Base-by-base conservation (phyloP, 805 yeast genomes). In the Candida suzukii region DNA sequence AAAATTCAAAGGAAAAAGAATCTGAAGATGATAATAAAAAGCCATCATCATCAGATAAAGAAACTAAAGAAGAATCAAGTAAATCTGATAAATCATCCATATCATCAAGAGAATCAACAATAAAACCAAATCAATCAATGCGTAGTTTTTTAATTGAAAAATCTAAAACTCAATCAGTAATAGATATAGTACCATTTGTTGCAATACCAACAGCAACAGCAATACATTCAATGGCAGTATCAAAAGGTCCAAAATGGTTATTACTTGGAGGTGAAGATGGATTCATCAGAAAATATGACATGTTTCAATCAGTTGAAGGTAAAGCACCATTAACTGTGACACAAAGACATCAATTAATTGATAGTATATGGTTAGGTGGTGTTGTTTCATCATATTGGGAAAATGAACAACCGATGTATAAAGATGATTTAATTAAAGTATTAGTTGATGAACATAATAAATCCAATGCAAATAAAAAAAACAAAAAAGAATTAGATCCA, bases 191-290 rank as follows among this genome's bases (percentile, higher is more conserved):
- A 30, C 98, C 99, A 0, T 74, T 83, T 11, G 95, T 84, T 18
- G 96, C 97, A 2, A 80, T 90, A 11, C 91, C 95, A 1, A 88
- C 86, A 52, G 72, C 87, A 1, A 65, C 86, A 1, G 80, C 84
- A 22, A 82, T 93, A 26, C 88, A 88, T 60, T 74, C 93, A 2
- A 50, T 91, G 28, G 82, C 90, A 2, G 66, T 88, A 36, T 76
- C 95, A 1, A 77, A 75, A 51, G 95, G 95, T 6, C 81, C 88
- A 33, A 81, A 80, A 54, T 90, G 88, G 83, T 68, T 93, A 31
- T 83, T 90, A 52, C 82, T 96, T 1, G 99, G 99, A 18, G 98
- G 98, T 10, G 91, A 84, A 49, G 99, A 93, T 60, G 99, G 99
- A 4, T 86, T 80, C 52, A 84, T 93, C 27, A 69, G 99, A 37